phyloP scores from a whole-genome alignment of 1,139 yeast species.

The Suhomyces wounanorum region DNA sequence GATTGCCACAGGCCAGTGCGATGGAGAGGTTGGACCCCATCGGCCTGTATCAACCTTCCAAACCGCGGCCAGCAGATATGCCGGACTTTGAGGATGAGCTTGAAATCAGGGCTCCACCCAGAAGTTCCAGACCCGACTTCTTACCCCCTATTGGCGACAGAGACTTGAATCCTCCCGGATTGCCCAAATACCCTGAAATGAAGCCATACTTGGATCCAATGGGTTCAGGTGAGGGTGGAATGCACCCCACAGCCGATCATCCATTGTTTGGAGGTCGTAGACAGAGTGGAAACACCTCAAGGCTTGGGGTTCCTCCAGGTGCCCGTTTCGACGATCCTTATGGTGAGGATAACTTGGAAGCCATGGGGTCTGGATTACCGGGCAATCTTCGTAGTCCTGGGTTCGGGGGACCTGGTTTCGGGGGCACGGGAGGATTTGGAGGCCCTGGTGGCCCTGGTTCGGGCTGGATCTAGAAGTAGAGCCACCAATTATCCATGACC shows the following conservation, averaged over 20 bases:
- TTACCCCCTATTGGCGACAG: constrained; percentile 48
- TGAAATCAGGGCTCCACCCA: constrained; percentile 19
- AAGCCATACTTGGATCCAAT: constrained; percentile 44
- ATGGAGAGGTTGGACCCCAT: neutral
- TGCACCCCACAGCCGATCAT: constrained; percentile 54
- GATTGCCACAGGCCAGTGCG: neutral
- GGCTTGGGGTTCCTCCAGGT: constrained; percentile 48
- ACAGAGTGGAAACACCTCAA: constrained; percentile 25
- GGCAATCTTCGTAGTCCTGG: constrained; percentile 35
- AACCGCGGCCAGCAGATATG: constrained; percentile 20
- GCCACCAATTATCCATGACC: neutral
- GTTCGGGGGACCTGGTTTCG: constrained; percentile 3
- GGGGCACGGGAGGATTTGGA: constrained; percentile 12
- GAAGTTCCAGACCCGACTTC: constrained; percentile 4
- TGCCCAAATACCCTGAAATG: constrained; percentile 43
- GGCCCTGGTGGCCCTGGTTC: constrained; percentile 10
- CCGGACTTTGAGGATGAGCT: constrained; percentile 33
- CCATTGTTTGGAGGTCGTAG: constrained; percentile 45
- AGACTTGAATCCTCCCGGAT: constrained; percentile 55
- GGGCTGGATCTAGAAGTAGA: constrained; percentile 2
- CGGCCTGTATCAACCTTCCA: neutral
- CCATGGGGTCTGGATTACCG: constrained; percentile 51
- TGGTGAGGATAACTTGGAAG: constrained; percentile 44
- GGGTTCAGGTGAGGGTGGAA: constrained; percentile 44
- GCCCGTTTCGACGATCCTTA: constrained; percentile 60